phyloP scores from a whole-genome alignment of 1,284 basidiomycete species.

The Prillingera fragicola region DNA sequence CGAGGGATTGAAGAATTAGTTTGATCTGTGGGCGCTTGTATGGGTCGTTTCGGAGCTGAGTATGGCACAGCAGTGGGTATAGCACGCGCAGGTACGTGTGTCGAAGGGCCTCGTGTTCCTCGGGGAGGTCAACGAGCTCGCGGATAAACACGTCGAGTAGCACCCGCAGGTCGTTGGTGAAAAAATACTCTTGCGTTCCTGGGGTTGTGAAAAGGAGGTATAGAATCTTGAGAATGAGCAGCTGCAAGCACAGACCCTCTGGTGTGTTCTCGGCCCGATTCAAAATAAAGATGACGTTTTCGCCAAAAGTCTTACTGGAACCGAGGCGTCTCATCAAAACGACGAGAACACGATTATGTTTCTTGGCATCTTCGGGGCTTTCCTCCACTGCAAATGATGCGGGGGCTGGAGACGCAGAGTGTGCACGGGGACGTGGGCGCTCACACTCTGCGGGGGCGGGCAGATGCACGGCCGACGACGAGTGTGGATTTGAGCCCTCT shows the following conservation, averaged over 20 bases:
- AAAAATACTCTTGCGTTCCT: slow-evolving; percentile 92
- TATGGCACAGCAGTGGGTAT: slow-evolving; percentile 89
- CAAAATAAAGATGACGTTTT: slow-evolving; percentile 98
- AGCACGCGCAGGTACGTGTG: slow-evolving; percentile 96
- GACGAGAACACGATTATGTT: slow-evolving; percentile 69
- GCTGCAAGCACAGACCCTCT: slow-evolving; percentile 90
- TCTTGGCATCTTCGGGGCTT: slow-evolving; percentile 40
- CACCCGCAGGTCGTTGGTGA: slow-evolving; percentile 94
- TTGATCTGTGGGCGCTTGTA: slow-evolving; percentile 92
- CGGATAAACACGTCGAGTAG: slow-evolving; percentile 94
- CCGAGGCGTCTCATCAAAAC: slow-evolving; percentile 77
- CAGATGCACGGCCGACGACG: neutral
- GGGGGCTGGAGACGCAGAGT: slow-evolving; percentile 1
- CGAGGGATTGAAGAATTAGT: slow-evolving; percentile 70
- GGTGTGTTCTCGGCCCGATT: slow-evolving; percentile 82
- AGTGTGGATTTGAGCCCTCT: neutral
- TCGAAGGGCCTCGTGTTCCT: slow-evolving; percentile 89
- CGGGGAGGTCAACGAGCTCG: slow-evolving; percentile 82
- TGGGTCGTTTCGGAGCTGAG: slow-evolving; percentile 73
- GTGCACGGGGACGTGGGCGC: too few relatives aligned
- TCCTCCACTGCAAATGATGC: slow-evolving; percentile 10
- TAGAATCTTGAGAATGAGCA: slow-evolving; percentile 89
- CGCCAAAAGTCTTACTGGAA: slow-evolving; percentile 88
- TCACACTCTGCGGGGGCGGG: neutral
- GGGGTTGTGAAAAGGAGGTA: slow-evolving; percentile 92